Percentiles rank a stretch among this genome's conserved stretches.
These are phyloP conservation scores for Leucocoprinus leucothites DNA, from an alignment of 768 basidiomycete genomes.

Conservation along the genomic window DNA sequence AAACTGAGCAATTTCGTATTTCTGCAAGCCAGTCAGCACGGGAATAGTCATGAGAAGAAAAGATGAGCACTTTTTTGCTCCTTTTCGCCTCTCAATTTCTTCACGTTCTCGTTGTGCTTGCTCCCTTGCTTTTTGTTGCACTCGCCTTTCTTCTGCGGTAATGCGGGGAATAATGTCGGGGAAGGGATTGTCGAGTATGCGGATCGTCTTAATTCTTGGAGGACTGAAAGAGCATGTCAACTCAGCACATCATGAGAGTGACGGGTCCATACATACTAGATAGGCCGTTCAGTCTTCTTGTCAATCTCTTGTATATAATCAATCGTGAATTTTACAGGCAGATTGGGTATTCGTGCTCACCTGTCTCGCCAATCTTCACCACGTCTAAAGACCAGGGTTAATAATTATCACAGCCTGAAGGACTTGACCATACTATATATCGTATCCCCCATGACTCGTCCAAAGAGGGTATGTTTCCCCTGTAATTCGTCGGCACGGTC, in stretches of 20 bases:
- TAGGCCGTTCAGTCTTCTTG: conserved; percentile 60
- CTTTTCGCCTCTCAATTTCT: conserved; percentile 64
- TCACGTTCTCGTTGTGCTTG: conserved; percentile 76
- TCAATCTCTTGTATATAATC: conserved; percentile 53
- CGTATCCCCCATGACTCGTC: conserved; percentile 85
- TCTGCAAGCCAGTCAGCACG: conserved; percentile 36
- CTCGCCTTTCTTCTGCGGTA: conserved; percentile 87
- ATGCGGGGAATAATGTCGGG: conserved; percentile 95
- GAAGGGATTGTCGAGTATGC: conserved; percentile 92
- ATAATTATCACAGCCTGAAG: not conserved
- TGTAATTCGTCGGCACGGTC: conserved; percentile 92
- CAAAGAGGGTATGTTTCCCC: conserved; percentile 93
- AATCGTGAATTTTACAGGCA: not conserved
- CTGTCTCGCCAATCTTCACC: conserved; percentile 87
- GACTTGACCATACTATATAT: conserved; percentile 67
- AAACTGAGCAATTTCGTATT: conserved; percentile 91
- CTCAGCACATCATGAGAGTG: not conserved
- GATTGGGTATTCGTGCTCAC: conserved; percentile 36
- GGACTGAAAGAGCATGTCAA: conserved; percentile 48
- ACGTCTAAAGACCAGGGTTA: conserved; percentile 54
- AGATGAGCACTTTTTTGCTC: conserved; percentile 79
- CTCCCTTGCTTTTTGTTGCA: conserved; percentile 79
- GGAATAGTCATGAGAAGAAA: not conserved
- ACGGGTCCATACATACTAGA: conserved; percentile 57
- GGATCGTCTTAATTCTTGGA: conserved; percentile 83